Conservation (phyloP, 371 early-diverging fungal genomes). For the Mortierella polycephala region DNA sequence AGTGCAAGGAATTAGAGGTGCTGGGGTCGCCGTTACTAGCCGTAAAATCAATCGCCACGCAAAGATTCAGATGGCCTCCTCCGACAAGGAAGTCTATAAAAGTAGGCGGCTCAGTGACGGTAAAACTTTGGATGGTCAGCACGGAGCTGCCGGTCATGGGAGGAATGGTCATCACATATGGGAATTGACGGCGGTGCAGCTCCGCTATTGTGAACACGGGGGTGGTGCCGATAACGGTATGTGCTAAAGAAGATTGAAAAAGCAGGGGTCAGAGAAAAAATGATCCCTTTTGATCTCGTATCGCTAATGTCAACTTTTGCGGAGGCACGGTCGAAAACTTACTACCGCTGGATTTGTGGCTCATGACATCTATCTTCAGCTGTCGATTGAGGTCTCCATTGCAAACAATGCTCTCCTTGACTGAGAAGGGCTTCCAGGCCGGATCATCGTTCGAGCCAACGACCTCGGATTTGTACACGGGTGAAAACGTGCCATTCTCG, state of each 20-base stretch:
- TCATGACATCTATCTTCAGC: slow-evolving; percentile 40
- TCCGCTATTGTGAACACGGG: slow-evolving; percentile 10
- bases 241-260: slow-evolving; percentile 6
- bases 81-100: slow-evolving; percentile 62
- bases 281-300: not conserved
- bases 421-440: slow-evolving; percentile 25
- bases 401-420: slow-evolving; percentile 43
- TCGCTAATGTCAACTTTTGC: not conserved
- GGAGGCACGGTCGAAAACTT: not conserved
- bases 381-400: slow-evolving; percentile 47
- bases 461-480: slow-evolving; percentile 38
- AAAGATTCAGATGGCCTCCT: slow-evolving; percentile 55
- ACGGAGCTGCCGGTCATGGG: slow-evolving; percentile 22
- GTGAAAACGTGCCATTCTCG: slow-evolving; percentile 38
- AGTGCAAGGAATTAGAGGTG: slow-evolving; percentile 57
- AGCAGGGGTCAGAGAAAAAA: not conserved
- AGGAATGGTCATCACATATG: slow-evolving; percentile 31
- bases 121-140: slow-evolving; percentile 21
- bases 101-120: slow-evolving; percentile 28
- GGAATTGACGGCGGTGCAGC: slow-evolving; percentile 17
- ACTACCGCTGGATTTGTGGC: slow-evolving; percentile 38
- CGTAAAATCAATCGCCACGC: slow-evolving; percentile 66
- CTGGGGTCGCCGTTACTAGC: slow-evolving; percentile 59
- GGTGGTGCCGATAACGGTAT: slow-evolving; percentile 30
- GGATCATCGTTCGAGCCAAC: slow-evolving; percentile 23